phyloP scores from a whole-genome alignment of 2,329 filamentous ascomycete genomes.

The Alternaria sp. region DNA sequence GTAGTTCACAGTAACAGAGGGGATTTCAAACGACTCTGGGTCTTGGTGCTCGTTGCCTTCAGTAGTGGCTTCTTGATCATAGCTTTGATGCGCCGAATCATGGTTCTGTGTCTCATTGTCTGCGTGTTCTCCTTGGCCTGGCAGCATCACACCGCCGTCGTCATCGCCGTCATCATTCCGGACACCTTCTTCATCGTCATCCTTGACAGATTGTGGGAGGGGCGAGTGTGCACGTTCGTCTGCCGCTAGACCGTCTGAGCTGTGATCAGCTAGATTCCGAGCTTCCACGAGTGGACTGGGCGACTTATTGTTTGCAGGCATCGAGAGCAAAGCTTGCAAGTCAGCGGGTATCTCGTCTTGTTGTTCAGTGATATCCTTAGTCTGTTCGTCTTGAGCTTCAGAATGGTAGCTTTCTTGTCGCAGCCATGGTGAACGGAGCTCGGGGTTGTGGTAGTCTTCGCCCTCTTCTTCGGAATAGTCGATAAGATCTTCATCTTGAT shows the following conservation, averaged over 20 bases:
- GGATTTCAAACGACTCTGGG: constrained; percentile 19
- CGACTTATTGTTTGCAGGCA: constrained; percentile 3
- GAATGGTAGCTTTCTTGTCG: constrained; percentile 1
- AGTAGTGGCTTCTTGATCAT: constrained; percentile 19
- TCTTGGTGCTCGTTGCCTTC: constrained; percentile 15
- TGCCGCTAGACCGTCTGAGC: not conserved
- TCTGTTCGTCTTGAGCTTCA: constrained; percentile 1
- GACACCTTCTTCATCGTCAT: constrained; percentile 10
- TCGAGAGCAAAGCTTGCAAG: constrained; percentile 13
- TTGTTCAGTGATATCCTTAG: constrained; percentile 4
- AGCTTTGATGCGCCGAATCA: constrained; percentile 18
- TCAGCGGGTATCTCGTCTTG: constrained; percentile 18
- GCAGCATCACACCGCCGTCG: constrained; percentile 24
- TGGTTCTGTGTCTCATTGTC: constrained; percentile 10
- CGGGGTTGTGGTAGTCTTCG: constrained; percentile 17
- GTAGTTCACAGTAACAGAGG: constrained; percentile 41
- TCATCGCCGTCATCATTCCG: constrained; percentile 20
- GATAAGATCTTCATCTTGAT: constrained; percentile 41
- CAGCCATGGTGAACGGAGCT: constrained; percentile 4
- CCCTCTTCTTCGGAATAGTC: constrained; percentile 49
- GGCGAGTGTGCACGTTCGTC: constrained; percentile 1
- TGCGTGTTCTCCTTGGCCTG: constrained; percentile 15
- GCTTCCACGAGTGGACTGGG: constrained; percentile 7
- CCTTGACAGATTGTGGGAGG: not conserved
- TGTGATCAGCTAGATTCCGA: not conserved